Conservation (phyloP, 202 grass and related monocot genomes). For the Setaria viridis region DNA sequence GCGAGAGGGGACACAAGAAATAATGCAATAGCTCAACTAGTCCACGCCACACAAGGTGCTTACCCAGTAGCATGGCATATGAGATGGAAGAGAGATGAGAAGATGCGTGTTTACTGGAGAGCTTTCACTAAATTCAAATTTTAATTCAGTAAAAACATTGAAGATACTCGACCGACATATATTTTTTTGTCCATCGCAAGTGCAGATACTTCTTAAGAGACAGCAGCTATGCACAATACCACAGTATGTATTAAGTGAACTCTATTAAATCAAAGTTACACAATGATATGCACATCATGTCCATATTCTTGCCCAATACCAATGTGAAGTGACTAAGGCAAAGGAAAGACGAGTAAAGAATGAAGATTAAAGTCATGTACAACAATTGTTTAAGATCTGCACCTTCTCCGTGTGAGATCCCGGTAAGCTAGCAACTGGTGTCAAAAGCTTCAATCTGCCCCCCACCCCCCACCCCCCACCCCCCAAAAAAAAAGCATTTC, state of each 20-base stretch:
- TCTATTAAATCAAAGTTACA: not conserved
- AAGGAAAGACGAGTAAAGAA: conserved; percentile 27
- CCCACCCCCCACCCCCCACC: too few species aligned
- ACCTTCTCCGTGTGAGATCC: conserved; percentile 56
- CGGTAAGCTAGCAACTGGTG: conserved; percentile 47
- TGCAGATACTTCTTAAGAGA: conserved; percentile 36
- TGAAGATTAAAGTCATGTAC: conserved; percentile 12
- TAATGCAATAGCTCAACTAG: conserved; percentile 12
- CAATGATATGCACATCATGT: conserved; percentile 1
- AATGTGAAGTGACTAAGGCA: not conserved
- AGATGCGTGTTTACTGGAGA: not conserved
- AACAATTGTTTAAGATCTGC: conserved; percentile 24
- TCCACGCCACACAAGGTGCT: conserved; percentile 11
- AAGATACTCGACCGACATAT: conserved; percentile 24
- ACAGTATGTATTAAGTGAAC: conserved; percentile 15
- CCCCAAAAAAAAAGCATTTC: conserved; percentile 38
- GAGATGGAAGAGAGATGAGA: not conserved
- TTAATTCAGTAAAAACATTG: not conserved
- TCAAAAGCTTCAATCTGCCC: conserved; percentile 54
- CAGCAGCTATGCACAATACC: not conserved
- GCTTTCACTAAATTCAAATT: conserved; percentile 7
- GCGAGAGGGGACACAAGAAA: too few species aligned
- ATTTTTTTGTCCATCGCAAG: not conserved
- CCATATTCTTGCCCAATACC: not conserved
- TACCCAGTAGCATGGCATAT: conserved; percentile 11